Evolutionary conservation across 2,329 filamentous ascomycete species (phyloP).

Genomic region (Sporothrix protearum): DNA sequence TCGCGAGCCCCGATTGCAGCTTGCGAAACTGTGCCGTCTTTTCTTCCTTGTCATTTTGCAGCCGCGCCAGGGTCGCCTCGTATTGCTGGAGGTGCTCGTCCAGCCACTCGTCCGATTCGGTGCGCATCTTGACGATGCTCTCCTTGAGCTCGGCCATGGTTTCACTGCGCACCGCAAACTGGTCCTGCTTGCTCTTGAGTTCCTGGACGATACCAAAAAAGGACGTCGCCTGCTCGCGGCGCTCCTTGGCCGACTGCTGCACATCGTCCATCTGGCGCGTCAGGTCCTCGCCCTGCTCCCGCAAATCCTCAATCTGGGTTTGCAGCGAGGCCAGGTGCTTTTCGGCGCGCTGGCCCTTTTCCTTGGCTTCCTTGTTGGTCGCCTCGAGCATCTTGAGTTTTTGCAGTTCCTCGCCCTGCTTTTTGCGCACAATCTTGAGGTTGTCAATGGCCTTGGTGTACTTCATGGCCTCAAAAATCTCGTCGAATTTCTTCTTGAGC

Average conservation of each 20-base stretch:
- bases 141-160: slow-evolving; percentile 66
- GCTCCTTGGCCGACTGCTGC: slow-evolving; percentile 47
- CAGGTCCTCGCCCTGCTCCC: slow-evolving; percentile 56
- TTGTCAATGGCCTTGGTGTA: slow-evolving; percentile 98
- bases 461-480: slow-evolving; percentile 95
- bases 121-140: slow-evolving; percentile 67
- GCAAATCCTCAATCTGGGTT: slow-evolving; percentile 60
- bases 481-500: slow-evolving; percentile 92
- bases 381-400: slow-evolving; percentile 69
- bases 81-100: slow-evolving; percentile 71
- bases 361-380: slow-evolving; percentile 64
- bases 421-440: slow-evolving; percentile 81
- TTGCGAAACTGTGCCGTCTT: slow-evolving; percentile 63
- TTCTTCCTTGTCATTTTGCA: slow-evolving; percentile 59
- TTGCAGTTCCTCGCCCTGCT: slow-evolving; percentile 70
- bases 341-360: slow-evolving; percentile 70
- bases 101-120: slow-evolving; percentile 74
- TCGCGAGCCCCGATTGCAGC: slow-evolving; percentile 51
- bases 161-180: slow-evolving; percentile 65
- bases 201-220: slow-evolving; percentile 72
- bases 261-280: slow-evolving; percentile 60
- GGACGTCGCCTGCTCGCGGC: slow-evolving; percentile 68
- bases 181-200: slow-evolving; percentile 71
- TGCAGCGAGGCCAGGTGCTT: slow-evolving; percentile 63
- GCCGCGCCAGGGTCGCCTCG: slow-evolving; percentile 66